Evolutionary conservation across 768 basidiomycete species (phyloP).

Genomic region (Glaciozyma martinii): DNA sequence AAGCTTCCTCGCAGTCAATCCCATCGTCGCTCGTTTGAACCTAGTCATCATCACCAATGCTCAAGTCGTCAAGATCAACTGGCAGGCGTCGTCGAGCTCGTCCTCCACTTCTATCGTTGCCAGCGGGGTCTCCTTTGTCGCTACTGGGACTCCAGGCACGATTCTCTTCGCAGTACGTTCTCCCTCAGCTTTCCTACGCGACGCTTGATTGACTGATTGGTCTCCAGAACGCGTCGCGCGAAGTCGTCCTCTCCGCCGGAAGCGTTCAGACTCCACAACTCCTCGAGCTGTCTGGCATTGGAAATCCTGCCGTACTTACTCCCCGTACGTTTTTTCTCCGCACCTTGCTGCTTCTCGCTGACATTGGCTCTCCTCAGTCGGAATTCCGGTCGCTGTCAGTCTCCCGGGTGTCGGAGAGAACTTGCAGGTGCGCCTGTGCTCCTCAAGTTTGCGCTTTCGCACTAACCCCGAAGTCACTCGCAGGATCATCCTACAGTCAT

Average conservation of each 20-base stretch:
- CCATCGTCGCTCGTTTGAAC: constrained; percentile 30
- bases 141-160: not conserved
- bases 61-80: constrained; percentile 38
- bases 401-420: constrained; percentile 45
- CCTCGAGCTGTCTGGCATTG: constrained; percentile 27
- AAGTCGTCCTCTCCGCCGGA: constrained; percentile 34
- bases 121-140: constrained; percentile 7
- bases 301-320: constrained; percentile 8
- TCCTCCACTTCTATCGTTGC: constrained; percentile 7
- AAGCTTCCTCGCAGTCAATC: not conserved
- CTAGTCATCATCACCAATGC: constrained; percentile 42
- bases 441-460: too few relatives aligned
- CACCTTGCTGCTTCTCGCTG: not conserved
- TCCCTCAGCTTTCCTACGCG: not conserved
- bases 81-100: not conserved
- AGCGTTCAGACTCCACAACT: constrained; percentile 26
- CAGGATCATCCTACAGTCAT: constrained; percentile 35
- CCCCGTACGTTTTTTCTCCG: not conserved
- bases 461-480: too few relatives aligned
- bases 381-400: constrained; percentile 39
- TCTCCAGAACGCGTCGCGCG: constrained; percentile 9
- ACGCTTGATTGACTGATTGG: not conserved
- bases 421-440: too few relatives aligned
- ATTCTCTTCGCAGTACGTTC: not conserved
- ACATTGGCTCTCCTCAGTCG: not conserved